Evolutionary conservation across 257 asterid genomes (phyloP), one percentile per base, ranked within the genome.

Genomic region (Solanum raphanifolium): DNA sequence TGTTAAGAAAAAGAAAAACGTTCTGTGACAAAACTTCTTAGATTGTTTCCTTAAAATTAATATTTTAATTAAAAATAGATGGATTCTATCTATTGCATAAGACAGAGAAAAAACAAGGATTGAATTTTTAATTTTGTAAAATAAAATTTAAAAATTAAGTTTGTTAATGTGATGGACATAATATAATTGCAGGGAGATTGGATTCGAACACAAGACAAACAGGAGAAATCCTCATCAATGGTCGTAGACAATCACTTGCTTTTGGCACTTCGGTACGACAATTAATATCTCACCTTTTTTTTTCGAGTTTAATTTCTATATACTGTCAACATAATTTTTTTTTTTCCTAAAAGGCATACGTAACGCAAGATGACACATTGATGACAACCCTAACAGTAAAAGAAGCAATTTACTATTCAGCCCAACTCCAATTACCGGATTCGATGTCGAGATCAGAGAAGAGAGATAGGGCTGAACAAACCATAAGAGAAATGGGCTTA

Each of bases 161-260:
- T 21, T 60, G 68, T 21, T 60, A 60, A 3, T 5, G 58, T 48
- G 58, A 48, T 48, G 20, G 18, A 13, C 6, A 46, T 86, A 62
- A 13, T 73, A 8, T 38, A 25, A n/a, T 69, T 68, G 55, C 90
- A 94, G 97, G 97, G 35, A 92, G 95, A 86, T 69, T 94, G 31
- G 94, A 91, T 36, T 91, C 95, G 31, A 87, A 84, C 83, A 89
- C 95, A 38, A 93, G 92, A 87, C 95, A 90, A 39, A 88, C 78
- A 2, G 98, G 96, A 83, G 94, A 92, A 36, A 93, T 94, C n/a
- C 94, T 93, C 12, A 89, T 94, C 89, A 93, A 94, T 89, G 96
- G 98, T 87, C 87, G 88, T 43, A 92, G 90, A 58, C 94, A 94
- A 88, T 65, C 91, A 12, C 92, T 93, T 12, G 94, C 95, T 23